phyloP scores from a whole-genome alignment of 2,329 filamentous ascomycete species.

The Pestalotiopsis fici region DNA sequence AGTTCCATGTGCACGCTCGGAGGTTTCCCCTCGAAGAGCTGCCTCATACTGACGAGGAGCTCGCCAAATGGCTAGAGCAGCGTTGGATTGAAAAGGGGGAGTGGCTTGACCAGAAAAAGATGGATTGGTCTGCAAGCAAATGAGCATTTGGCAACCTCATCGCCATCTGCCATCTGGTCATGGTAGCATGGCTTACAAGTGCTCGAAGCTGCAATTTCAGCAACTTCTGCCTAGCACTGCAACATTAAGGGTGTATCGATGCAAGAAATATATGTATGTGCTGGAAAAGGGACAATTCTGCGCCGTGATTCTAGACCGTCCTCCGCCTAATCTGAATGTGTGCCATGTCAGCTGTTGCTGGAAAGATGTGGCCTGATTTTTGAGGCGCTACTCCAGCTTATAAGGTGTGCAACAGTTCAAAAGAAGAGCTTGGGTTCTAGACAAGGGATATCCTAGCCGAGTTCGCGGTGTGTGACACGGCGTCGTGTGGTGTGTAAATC shows the following conservation, averaged over 20 bases:
- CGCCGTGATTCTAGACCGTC: neutral
- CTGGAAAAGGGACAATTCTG: neutral
- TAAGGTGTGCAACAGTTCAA: neutral
- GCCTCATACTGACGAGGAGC: slow-evolving; percentile 45
- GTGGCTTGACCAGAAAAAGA: slow-evolving; percentile 46
- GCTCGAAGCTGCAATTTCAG: slow-evolving; percentile 7
- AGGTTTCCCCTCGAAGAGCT: slow-evolving; percentile 50
- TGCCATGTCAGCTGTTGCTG: neutral
- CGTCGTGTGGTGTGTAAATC: neutral
- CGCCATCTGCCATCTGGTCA: neutral
- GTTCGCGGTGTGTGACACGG: neutral
- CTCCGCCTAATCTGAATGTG: neutral
- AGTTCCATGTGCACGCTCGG: slow-evolving; percentile 51
- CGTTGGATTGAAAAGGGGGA: slow-evolving; percentile 55
- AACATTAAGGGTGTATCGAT: neutral
- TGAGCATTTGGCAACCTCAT: neutral
- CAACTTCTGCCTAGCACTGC: neutral
- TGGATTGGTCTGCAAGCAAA: slow-evolving; percentile 35
- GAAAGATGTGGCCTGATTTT: neutral
- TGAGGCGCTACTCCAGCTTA: neutral
- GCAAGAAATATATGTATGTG: neutral
- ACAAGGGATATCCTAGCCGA: neutral
- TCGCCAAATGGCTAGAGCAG: slow-evolving; percentile 54
- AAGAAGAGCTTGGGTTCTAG: neutral
- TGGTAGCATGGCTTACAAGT: neutral